A percentile compares a stretch with the other conserved stretches of the same genome.
Evolutionary conservation across 306 rosid species (phyloP).

Genomic region (Rosa persica): DNA sequence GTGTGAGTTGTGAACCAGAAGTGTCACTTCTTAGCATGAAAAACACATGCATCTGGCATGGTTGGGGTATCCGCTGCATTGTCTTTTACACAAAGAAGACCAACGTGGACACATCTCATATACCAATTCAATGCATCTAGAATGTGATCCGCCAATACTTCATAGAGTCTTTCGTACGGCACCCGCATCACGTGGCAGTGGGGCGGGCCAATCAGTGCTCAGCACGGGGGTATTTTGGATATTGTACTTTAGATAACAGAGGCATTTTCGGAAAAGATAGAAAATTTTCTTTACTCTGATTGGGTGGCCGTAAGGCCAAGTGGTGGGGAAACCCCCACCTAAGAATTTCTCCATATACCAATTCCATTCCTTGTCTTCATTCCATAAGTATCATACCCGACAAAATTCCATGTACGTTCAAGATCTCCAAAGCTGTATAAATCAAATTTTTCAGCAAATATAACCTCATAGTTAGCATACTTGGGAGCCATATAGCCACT

Average conservation of each 20-base stretch:
- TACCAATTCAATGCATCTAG: neutral
- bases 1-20: neutral
- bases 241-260: no score
- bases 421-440: slow-evolving; percentile 33
- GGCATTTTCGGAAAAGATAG: no score
- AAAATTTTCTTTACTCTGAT: no score
- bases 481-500: slow-evolving; percentile 41
- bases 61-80: slow-evolving; percentile 16
- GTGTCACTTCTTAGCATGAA: slow-evolving; percentile 16
- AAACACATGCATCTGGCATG: slow-evolving; percentile 7
- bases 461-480: slow-evolving; percentile 14
- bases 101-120: slow-evolving; percentile 17
- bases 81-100: slow-evolving; percentile 29
- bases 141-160: neutral
- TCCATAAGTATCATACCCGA: slow-evolving; percentile 26
- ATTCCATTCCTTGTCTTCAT: slow-evolving; percentile 5
- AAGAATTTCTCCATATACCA: no score
- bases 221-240: no score
- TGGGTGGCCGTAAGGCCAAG: no score
- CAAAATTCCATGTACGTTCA: slow-evolving; percentile 27
- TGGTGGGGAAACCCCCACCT: no score
- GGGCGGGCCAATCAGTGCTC: no score
- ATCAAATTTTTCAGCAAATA: slow-evolving; percentile 28
- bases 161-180: no score
- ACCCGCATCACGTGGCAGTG: no score